Percentiles rank a stretch among this genome's conserved stretches.
Evolutionary conservation across 108 stramenopile species (phyloP).

Genomic region (Cyclotella choctawhatcheeana): DNA sequence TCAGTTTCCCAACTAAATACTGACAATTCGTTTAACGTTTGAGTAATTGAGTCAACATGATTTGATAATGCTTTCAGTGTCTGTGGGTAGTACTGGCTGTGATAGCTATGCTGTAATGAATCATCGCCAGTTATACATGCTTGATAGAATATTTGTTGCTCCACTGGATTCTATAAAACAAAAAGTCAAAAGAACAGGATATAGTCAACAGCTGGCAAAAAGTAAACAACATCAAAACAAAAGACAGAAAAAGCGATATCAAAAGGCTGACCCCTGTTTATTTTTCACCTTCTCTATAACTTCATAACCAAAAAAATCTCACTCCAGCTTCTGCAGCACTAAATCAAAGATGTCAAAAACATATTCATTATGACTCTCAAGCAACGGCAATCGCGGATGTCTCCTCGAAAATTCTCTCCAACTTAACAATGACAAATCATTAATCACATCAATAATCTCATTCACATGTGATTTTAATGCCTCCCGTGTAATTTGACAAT

Average conservation of each 20-base stretch:
- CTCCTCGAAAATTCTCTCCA: slow-evolving; percentile 16
- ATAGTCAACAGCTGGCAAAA: background rate
- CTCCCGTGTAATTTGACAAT: slow-evolving; percentile 27
- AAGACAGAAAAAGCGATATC: background rate
- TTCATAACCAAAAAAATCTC: background rate
- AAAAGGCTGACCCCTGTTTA: no score
- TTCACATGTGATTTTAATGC: slow-evolving; percentile 50
- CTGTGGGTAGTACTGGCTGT: slow-evolving; percentile 46
- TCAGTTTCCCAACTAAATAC: slow-evolving; percentile 30
- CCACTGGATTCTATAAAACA: background rate
- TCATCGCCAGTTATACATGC: slow-evolving; percentile 53
- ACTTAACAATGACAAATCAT: slow-evolving; percentile 28
- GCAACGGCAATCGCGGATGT: slow-evolving; percentile 51
- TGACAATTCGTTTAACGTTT: slow-evolving; percentile 47
- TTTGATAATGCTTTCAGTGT: slow-evolving; percentile 36
- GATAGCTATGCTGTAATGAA: slow-evolving; percentile 45
- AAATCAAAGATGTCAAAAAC: slow-evolving; percentile 36
- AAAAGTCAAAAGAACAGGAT: background rate
- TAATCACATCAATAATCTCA: slow-evolving; percentile 38
- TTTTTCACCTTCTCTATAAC: background rate
- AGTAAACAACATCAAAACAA: background rate
- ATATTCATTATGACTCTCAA: slow-evolving; percentile 54
- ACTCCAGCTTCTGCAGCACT: slow-evolving; percentile 38
- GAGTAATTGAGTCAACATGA: slow-evolving; percentile 51
- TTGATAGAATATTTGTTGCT: slow-evolving; percentile 34